Evolutionary conservation across 1,284 basidiomycete genomes (phyloP), one percentile per base, ranked within the genome.

Genomic region (Fomitiporia mediterranea): DNA sequence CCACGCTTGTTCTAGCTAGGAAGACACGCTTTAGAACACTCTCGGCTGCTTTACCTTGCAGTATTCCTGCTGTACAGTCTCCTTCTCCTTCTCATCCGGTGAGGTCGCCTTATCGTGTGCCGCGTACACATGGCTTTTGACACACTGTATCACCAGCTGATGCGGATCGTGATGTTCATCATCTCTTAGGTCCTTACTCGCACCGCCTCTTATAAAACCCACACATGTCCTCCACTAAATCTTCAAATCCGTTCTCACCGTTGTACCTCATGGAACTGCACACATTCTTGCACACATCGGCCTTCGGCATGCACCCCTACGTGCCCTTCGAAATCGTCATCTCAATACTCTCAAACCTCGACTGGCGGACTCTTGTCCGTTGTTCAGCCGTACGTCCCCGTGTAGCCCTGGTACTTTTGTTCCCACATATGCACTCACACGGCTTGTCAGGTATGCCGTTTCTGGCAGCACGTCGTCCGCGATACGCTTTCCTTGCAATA

Each of bases 401-500:
- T 43, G 28, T 13, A 40, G 15, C 3, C 13, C 17, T 6, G 1
- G 9, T 9, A 11, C 19, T 6, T 49, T 40, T 1, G 8, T 27
- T 48, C 23, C 21, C 11, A 19, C 21, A 19, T 35, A 21, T 25
- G 43, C n/a, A n/a, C 56, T 52, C 44, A 30, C 44, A 13, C 25
- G 25, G 3, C 17, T 5, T 30, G 25, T 30, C 59, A 81, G 80
- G 72, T 77, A 4, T 82, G 77, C 62, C 67, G 56, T 21, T 48
- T 48, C 1, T 54, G 80, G 19, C 65, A 66, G 2, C 64, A 67
- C 2, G 55, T 71, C 37, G 64, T 82, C 43, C 64, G 67, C 3
- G 55, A 56, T 2, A 74, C 74, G 15, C 60, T 74, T 25, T 69
- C 75, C 35, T 68, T 82, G 8, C 73, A 72, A 40, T 83, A 82